Conservation (phyloP, 1,139 yeast genomes). For the Torulaspora globosa region DNA sequence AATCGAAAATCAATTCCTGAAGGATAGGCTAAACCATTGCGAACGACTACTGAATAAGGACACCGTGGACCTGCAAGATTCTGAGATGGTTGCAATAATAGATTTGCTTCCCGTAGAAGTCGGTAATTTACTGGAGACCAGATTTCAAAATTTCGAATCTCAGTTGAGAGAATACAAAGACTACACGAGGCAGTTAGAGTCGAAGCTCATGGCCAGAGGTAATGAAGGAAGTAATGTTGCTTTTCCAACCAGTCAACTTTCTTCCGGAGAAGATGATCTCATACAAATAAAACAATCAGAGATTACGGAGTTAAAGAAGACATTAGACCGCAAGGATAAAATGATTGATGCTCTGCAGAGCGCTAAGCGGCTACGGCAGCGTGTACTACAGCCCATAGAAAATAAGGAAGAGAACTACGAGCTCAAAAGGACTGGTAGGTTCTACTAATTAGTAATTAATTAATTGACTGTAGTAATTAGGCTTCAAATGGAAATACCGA, state of each 20-base stretch:
- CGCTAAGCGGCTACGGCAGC: slow-evolving; percentile 49
- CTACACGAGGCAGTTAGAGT: slow-evolving; percentile 25
- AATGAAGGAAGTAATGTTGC: slow-evolving; percentile 3
- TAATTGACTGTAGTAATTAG: background rate
- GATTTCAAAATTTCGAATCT: slow-evolving; percentile 28
- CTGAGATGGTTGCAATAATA: slow-evolving; percentile 27
- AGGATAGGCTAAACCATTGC: slow-evolving; percentile 36
- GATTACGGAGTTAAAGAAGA: slow-evolving; percentile 58
- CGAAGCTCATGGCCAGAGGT: slow-evolving; percentile 13
- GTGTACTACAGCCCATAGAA: slow-evolving; percentile 27
- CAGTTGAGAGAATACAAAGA: slow-evolving; percentile 25
- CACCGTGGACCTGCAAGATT: slow-evolving; percentile 23
- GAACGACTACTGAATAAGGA: slow-evolving; percentile 33
- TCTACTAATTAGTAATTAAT: background rate
- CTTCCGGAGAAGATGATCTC: slow-evolving; percentile 43
- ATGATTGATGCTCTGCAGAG: slow-evolving; percentile 71
- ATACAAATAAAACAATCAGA: slow-evolving; percentile 41
- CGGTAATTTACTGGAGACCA: slow-evolving; percentile 29
- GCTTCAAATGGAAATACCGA: background rate
- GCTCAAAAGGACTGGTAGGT: slow-evolving; percentile 5
- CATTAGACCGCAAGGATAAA: slow-evolving; percentile 65
- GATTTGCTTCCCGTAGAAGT: slow-evolving; percentile 32
- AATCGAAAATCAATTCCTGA: slow-evolving; percentile 33
- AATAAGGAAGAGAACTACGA: slow-evolving; percentile 3
- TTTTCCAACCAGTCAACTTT: slow-evolving; percentile 3